Base-by-base conservation (phyloP, 257 asterid species). In the Ligustrum vulgare region DNA sequence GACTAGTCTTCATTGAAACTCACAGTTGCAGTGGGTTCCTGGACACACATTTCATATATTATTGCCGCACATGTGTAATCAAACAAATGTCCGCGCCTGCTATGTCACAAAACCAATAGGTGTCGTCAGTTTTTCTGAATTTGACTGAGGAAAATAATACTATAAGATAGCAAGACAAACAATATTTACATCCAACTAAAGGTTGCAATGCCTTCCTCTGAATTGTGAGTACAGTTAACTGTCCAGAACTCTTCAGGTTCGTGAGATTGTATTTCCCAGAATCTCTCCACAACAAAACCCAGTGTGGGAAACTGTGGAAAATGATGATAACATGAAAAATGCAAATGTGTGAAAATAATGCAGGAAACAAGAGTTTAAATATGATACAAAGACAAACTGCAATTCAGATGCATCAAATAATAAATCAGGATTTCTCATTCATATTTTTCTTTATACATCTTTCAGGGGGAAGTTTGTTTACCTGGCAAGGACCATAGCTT, bases 401-500 rank as follows among this genome's bases (percentile, higher is more conserved):
- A 25, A 23, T 25, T 4, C 31, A 20, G 64, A 20, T 20, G 64
- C 64, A 56, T 20, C 49, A 43, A 25, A 32, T 11, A 13, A 18
- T 70, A 43, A 70, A 70, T 39, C 22, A 64, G 47, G 3, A 25
- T 39, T 36, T 28, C 45, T 64, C 69, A 36, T 43, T 64, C 70
- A 74, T 75, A 60, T 64, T 71, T 32, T 36, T 62, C 45, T 63
- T 68, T 77, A 56, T 56, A n/a, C 28, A 56, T 56, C 64, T 22
- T 56, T 10, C 73, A n/a, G 65, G 67, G 12, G 63, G 63, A 6
- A 1, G 67, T 49, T 36, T 23, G 37, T 80, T 77, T 85, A 94
- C 99, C 96, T 95, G 99, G 90, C 98, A 95, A 78, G 99, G 99
- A 72, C 99, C 99, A 67, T 95, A 95, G 78, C 99, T 95, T 70